Evolutionary conservation across 139 green algal species (phyloP).

Genomic region (Chlorella sp.): DNA sequence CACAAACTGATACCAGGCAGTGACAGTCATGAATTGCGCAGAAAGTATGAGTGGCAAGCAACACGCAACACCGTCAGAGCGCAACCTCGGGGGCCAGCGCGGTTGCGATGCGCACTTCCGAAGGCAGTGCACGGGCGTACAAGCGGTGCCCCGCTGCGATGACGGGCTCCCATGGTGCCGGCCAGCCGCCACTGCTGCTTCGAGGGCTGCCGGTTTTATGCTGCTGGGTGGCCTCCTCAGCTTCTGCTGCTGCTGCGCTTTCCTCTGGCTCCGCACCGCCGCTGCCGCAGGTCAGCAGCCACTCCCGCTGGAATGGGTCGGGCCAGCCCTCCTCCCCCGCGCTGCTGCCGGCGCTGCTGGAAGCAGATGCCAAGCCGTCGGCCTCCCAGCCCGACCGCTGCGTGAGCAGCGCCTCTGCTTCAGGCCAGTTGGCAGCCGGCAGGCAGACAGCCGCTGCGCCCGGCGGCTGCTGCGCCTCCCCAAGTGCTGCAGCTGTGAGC

Average conservation of each 20-base stretch:
- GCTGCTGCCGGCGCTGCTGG: background rate
- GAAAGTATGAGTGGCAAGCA: too few species aligned
- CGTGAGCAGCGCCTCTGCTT: background rate
- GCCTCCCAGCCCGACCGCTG: background rate
- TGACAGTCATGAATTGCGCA: too few species aligned
- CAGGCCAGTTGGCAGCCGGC: background rate
- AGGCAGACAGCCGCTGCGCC: background rate
- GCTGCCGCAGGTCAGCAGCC: slow-evolving; percentile 19
- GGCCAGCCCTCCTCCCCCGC: background rate
- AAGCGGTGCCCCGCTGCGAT: slow-evolving; percentile 8
- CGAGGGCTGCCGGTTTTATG: background rate
- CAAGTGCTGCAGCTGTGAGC: slow-evolving; percentile 15
- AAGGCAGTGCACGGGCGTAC: slow-evolving; percentile 24
- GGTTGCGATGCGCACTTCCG: slow-evolving; percentile 30
- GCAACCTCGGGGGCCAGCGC: background rate
- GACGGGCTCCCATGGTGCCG: too few species aligned
- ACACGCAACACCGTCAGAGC: too few species aligned
- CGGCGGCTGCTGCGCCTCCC: background rate
- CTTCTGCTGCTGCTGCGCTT: background rate
- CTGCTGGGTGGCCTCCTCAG: background rate
- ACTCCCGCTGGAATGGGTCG: slow-evolving; percentile 15
- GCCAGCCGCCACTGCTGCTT: background rate
- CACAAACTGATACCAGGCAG: too few species aligned
- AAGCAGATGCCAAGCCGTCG: background rate
- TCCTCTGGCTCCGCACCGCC: background rate